Base-by-base conservation (phyloP, 257 asterid genomes). In the Ajuga chamaepitys region DNA sequence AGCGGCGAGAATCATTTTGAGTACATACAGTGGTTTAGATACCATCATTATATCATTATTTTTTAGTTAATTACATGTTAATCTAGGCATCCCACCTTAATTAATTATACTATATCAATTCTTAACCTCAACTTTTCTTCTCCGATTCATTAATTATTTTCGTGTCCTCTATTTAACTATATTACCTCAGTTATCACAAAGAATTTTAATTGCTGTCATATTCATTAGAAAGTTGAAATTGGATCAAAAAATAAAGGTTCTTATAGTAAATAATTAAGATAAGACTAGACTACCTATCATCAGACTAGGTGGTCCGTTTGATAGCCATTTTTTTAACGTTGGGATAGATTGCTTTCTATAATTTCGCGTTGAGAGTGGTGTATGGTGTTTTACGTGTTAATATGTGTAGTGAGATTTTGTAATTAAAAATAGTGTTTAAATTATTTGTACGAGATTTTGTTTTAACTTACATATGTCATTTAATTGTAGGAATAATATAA, bases 1-100 rank as follows among this genome's bases (percentile, higher is more conserved):
- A 80, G 72, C 46, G 73, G 87, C 74, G 70, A 56, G 66, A 77
- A 70, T 72, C 74, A 67, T 60, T 86, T 77, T 28, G 17, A 59
- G 24, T 63, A 46, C 58, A 68, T 13, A 46, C 72, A 28, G 44
- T 50, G 56, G 64, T 66, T 74, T 55, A 67, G 77, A 76, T 80
- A 67, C 81, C 76, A 58, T 64, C 46, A 69, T 70, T 55, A 66
- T 45, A 34, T 63, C 35, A 40, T 61, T 37, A 16, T 9, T 64
- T 28, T 35, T 66, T 66, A 54, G 28, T 55, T 67, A 55, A 66
- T 66, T 56, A 55, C 66, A 56, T 77, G 51, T 58, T 67, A 71
- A 72, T 70, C 74, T 45, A 61, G 25, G 46, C 65, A 47, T 58
- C 62, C 70, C 76, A 53, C 64, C 74, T 45, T 66, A 59, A 62